Conservation (phyloP, 495 filamentous ascomycete genomes). For the Venustampulla echinocandica region DNA sequence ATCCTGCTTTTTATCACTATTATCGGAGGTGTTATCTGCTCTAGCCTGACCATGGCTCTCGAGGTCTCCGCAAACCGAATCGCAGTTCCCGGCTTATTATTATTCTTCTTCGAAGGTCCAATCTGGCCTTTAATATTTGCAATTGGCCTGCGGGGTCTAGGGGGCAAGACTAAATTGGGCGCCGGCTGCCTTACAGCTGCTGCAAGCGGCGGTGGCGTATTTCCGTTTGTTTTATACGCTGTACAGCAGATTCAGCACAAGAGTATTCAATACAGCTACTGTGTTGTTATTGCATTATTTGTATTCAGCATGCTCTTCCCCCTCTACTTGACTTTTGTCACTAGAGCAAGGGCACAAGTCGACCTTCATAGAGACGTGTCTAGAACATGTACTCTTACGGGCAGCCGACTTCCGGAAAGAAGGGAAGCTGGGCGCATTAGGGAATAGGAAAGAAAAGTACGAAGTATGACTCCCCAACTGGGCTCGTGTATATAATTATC, state of each 20-base stretch:
- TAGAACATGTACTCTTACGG: too few species aligned
- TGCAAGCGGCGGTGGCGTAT: constrained; percentile 55
- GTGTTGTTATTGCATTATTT: constrained; percentile 50
- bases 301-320: constrained; percentile 50
- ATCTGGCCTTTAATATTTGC: constrained; percentile 67
- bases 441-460: too few species aligned
- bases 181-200: constrained; percentile 59
- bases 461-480: too few species aligned
- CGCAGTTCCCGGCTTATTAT: constrained; percentile 48
- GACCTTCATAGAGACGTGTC: too few species aligned
- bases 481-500: too few species aligned
- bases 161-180: constrained; percentile 61
- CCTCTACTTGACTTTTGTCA: constrained; percentile 47
- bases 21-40: constrained; percentile 35
- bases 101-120: constrained; percentile 60
- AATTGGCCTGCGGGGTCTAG: constrained; percentile 60
- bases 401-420: too few species aligned
- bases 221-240: constrained; percentile 52
- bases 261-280: constrained; percentile 39
- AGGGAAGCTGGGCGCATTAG: too few species aligned
- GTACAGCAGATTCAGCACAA: constrained; percentile 32
- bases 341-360: constrained; percentile 50
- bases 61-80: constrained; percentile 41
- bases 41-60: constrained; percentile 34
- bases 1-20: constrained; percentile 41